These are phyloP conservation scores for Trebouxiophyceae sp. DNA, from an alignment of 163 green algal genomes.

Conservation along the genomic window DNA sequence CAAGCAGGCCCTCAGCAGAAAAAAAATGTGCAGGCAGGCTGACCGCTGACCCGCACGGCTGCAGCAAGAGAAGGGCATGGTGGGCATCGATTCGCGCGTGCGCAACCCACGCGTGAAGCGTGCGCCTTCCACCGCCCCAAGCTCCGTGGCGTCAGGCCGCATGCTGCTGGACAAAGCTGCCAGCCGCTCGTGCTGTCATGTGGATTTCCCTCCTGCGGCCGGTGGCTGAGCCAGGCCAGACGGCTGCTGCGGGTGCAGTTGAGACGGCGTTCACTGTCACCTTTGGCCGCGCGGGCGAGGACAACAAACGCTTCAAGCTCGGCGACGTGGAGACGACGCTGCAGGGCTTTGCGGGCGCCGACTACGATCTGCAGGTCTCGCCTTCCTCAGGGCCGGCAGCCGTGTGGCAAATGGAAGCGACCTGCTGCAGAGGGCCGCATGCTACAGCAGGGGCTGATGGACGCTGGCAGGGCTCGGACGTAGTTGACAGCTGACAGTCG, in stretches of 20 bases:
- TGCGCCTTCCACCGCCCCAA: too few relatives aligned
- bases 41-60: too few relatives aligned
- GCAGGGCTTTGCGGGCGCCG: slow-evolving; percentile 72
- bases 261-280: slow-evolving; percentile 73
- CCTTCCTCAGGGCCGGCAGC: not conserved
- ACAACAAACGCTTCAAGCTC: slow-evolving; percentile 73
- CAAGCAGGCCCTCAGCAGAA: too few relatives aligned
- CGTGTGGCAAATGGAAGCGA: not conserved
- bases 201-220: too few relatives aligned
- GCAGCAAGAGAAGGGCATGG: slow-evolving; percentile 79
- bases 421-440: not conserved
- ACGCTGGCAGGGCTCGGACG: not conserved
- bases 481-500: not conserved
- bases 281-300: slow-evolving; percentile 73
- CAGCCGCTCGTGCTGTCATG: too few relatives aligned
- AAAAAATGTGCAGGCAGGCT: too few relatives aligned
- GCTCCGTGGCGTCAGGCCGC: too few relatives aligned
- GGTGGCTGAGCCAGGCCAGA: too few relatives aligned
- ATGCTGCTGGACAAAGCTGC: not conserved
- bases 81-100: slow-evolving; percentile 71
- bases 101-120: slow-evolving; percentile 24
- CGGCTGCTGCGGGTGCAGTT: too few relatives aligned
- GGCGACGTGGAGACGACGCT: slow-evolving; percentile 44
- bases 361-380: slow-evolving; percentile 76
- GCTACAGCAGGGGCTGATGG: not conserved